Percentiles rank a stretch among this genome's conserved stretches.
phyloP scores from a whole-genome alignment of 2,329 filamentous ascomycete genomes.

The Talaromyces rugulosus region DNA sequence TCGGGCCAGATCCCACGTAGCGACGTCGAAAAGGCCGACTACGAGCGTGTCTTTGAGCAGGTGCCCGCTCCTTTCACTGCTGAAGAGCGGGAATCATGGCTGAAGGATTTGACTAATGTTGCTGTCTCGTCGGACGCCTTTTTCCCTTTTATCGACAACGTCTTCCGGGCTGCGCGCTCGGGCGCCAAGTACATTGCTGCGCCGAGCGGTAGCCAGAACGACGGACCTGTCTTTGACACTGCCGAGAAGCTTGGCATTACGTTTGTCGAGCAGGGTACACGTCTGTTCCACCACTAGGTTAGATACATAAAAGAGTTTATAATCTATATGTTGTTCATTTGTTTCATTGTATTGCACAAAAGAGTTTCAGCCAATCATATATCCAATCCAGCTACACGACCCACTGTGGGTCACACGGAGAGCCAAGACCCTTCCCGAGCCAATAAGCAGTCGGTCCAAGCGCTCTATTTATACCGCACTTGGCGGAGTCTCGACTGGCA shows the following conservation, averaged over 20 bases:
- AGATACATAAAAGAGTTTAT: background rate
- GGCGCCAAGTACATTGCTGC: constrained; percentile 96
- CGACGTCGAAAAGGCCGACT: constrained; percentile 78
- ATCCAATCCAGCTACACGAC: background rate
- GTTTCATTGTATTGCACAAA: background rate
- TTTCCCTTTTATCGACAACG: constrained; percentile 98
- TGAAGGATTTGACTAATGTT: constrained; percentile 69
- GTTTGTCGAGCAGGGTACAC: constrained; percentile 90
- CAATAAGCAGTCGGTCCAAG: background rate
- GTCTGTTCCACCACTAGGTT: constrained; percentile 86
- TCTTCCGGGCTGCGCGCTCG: constrained; percentile 83
- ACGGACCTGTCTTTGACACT: constrained; percentile 61
- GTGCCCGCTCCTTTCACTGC: constrained; percentile 77
- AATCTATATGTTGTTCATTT: background rate
- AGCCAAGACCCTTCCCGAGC: background rate
- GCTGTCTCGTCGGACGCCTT: constrained; percentile 93
- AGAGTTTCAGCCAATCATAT: background rate
- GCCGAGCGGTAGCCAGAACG: constrained; percentile 67
- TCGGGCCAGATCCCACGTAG: constrained; percentile 73
- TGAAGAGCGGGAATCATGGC: constrained; percentile 82
- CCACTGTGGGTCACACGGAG: background rate
- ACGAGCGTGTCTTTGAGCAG: constrained; percentile 85
- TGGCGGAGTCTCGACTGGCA: background rate
- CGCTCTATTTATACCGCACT: background rate
- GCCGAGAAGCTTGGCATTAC: constrained; percentile 88